Evolutionary conservation across 768 basidiomycete species (phyloP).

Genomic region (Russula virescens): DNA sequence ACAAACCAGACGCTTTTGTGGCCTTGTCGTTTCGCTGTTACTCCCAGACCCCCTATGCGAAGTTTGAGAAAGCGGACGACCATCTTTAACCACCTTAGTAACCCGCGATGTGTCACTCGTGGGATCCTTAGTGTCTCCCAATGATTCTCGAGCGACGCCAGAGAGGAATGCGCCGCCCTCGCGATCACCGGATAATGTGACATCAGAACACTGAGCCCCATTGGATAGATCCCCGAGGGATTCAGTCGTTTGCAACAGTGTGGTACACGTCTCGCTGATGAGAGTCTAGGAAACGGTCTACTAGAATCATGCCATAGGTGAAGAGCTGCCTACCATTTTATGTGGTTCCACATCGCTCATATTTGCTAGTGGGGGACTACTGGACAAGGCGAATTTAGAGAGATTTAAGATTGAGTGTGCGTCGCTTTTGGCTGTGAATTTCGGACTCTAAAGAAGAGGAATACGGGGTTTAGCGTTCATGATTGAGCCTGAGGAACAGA

Average conservation of each 20-base stretch:
- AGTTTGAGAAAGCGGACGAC: constrained; percentile 31
- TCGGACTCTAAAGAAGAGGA: constrained; percentile 19
- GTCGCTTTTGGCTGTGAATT: constrained; percentile 18
- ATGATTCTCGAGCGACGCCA: not conserved
- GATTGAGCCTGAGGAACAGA: not conserved
- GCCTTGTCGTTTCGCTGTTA: constrained; percentile 3
- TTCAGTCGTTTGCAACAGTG: constrained; percentile 5
- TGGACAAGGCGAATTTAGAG: constrained; percentile 28
- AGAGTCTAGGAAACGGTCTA: not conserved
- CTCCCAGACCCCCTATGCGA: constrained; percentile 27
- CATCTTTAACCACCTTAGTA: constrained; percentile 5
- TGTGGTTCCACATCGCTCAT: constrained; percentile 26
- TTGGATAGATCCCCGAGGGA: not conserved
- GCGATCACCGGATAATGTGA: not conserved
- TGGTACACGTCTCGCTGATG: not conserved
- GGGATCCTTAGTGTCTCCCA: not conserved
- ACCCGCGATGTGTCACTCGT: not conserved
- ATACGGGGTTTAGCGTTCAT: not conserved
- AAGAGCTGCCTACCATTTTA: constrained; percentile 22
- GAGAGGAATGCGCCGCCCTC: too few relatives aligned
- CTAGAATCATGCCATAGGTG: not conserved
- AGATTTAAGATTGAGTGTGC: constrained; percentile 32
- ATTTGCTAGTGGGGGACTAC: constrained; percentile 25
- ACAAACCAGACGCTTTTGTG: constrained; percentile 16
- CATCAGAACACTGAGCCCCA: not conserved